phyloP scores from a whole-genome alignment of 257 asterid genomes.

The Rhazya stricta region DNA sequence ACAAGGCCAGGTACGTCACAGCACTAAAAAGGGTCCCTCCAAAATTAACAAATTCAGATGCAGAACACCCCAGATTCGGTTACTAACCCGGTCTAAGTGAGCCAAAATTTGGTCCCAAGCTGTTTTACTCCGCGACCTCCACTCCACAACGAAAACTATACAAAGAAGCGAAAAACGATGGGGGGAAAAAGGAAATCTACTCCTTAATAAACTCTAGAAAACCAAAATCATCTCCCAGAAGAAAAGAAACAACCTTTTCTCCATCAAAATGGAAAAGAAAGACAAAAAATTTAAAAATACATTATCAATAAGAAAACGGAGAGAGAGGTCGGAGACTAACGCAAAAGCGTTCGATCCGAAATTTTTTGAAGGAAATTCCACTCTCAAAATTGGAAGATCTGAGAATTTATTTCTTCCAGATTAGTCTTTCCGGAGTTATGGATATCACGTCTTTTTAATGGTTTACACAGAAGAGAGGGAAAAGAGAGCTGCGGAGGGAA shows the following conservation, averaged over 20 bases:
- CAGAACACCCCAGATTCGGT: not conserved
- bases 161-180: not conserved
- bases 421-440: not conserved
- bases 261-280: not conserved
- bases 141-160: not conserved
- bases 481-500: slow-evolving; percentile 7
- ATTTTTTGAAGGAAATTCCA: not conserved
- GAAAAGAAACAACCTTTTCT: not conserved
- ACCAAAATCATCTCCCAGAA: not conserved
- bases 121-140: not conserved
- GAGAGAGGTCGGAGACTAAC: not conserved
- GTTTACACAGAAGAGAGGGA: not conserved
- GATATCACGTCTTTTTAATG: not conserved
- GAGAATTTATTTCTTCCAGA: not conserved
- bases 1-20: not conserved
- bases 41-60: not conserved
- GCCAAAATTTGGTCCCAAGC: not conserved
- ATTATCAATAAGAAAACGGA: not conserved
- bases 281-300: not conserved
- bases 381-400: not conserved
- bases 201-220: not conserved
- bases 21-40: not conserved
- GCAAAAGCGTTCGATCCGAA: not conserved
- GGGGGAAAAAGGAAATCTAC: not conserved
- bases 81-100: not conserved